A percentile compares a stretch with the other conserved stretches of the same genome.
Conservation (phyloP, 208 protist genomes). For the Leishmania mexicana region DNA sequence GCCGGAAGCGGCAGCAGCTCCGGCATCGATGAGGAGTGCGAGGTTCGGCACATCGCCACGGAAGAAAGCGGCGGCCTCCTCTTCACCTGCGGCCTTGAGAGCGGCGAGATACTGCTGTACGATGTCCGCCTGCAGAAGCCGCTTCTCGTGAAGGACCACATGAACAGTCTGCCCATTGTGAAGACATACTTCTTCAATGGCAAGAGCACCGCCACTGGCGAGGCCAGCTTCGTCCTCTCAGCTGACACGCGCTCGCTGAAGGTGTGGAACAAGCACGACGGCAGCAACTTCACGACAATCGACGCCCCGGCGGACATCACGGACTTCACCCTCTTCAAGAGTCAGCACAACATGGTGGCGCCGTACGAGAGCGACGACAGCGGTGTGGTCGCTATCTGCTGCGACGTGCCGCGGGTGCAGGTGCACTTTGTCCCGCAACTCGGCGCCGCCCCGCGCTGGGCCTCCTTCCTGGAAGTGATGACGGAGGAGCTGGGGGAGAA, state of each 20-base stretch:
- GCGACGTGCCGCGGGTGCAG: conserved; percentile 92
- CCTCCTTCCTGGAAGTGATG: conserved; percentile 96
- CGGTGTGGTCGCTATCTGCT: conserved; percentile 91
- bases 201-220: conserved; percentile 74
- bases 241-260: conserved; percentile 93
- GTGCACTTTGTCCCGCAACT: conserved; percentile 97
- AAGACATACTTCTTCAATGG: conserved; percentile 93
- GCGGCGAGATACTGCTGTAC: conserved; percentile 85
- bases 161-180: conserved; percentile 94
- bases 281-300: conserved; percentile 87
- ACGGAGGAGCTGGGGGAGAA: conserved; percentile 94
- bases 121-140: conserved; percentile 87
- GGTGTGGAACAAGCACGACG: conserved; percentile 93
- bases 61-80: conserved; percentile 78
- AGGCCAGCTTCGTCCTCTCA: conserved; percentile 71
- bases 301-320: conserved; percentile 84
- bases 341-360: conserved; percentile 80
- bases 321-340: conserved; percentile 86
- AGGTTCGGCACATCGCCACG: conserved; percentile 70
- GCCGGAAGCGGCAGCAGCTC: conserved; percentile 37
- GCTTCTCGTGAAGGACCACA: conserved; percentile 95
- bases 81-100: conserved; percentile 80
- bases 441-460: conserved; percentile 97
- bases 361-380: conserved; percentile 84
- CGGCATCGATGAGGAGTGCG: conserved; percentile 35